Evolutionary conservation across 257 asterid species (phyloP), one percentile per base, ranked within the genome.

Genomic region (Fraxinus anomala): DNA sequence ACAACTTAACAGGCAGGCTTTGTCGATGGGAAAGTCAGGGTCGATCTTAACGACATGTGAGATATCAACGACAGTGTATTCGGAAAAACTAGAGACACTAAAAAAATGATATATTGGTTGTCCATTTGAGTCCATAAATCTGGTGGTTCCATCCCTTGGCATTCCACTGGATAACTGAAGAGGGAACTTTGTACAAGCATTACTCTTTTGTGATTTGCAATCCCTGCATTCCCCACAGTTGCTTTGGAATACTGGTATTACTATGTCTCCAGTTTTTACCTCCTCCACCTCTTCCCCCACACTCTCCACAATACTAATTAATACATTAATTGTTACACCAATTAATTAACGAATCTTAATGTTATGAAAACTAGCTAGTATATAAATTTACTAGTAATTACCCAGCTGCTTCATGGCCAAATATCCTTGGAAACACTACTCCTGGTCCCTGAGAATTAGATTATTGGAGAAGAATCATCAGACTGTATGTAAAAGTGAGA

Each of bases 321-420:
- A 59, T 21, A 19, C 17, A 42, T 42, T 42, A 6, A 65, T 49
- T 12, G n/a, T 0, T 23, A 6, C 21, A 0, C 7, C 65, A 56
- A 73, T 69, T 12, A 24, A 49, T 31, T 4, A 72, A 6, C 63
- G 10, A 56, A 40, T 68, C 17, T 37, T 7, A 30, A 17, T 17
- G 6, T 40, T 26, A 51, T 0, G 3, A 5, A 49, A 68, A 12
- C 1, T 16, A 39, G 44, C 12, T 11, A 36, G 47, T 0, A n/a
- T 26, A 3, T 17, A 6, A 1, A 74, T 39, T 37, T 28, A 61
- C 65, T n/a, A 3, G 21, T 12, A 6, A 10, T n/a, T 82, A 87
- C 86, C 89, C 90, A 30, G 84, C 83, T 36, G 87, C 88, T 80
- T 87, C 88, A 28, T 87, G 90, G 47, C 88, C 88, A 1, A 87